Conservation (phyloP, 768 basidiomycete species). For the Crassisporium funariophilum region DNA sequence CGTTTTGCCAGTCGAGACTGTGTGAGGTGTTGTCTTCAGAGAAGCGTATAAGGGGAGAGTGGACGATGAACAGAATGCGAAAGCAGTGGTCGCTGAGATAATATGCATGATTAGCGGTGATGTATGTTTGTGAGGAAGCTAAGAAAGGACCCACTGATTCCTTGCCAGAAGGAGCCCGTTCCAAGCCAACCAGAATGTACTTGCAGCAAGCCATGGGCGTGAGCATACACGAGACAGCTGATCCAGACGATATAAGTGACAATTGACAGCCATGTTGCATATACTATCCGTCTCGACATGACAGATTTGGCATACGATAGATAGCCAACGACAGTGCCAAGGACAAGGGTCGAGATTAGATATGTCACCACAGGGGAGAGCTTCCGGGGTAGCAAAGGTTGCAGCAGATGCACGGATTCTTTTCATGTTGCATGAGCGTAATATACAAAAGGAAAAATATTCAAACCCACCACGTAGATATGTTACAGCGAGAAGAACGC, state of each 20-base stretch:
- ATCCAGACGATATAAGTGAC: constrained; percentile 65
- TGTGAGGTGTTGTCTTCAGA: constrained; percentile 45
- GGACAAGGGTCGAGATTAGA: constrained; percentile 39
- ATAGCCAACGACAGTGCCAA: constrained; percentile 48
- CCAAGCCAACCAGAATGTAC: constrained; percentile 37
- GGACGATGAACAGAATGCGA: constrained; percentile 65
- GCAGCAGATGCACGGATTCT: constrained; percentile 58
- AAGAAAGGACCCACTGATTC: constrained; percentile 57
- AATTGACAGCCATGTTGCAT: constrained; percentile 61
- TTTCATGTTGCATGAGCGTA: constrained; percentile 1
- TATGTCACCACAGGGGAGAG: constrained; percentile 33
- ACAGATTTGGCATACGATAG: constrained; percentile 59
- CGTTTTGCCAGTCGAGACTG: constrained; percentile 43
- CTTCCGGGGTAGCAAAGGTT: constrained; percentile 47
- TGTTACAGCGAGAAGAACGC: constrained; percentile 55
- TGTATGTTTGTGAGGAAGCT: neutral
- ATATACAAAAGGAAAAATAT: neutral
- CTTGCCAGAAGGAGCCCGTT: constrained; percentile 61
- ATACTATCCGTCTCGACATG: constrained; percentile 53
- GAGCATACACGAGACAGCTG: constrained; percentile 50
- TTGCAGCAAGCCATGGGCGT: constrained; percentile 47
- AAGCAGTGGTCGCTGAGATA: constrained; percentile 56
- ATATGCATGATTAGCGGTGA: constrained; percentile 2
- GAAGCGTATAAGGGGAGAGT: constrained; percentile 70
- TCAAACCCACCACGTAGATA: constrained; percentile 65